Evolutionary conservation across 1,284 basidiomycete species (phyloP), one percentile per base, ranked within the genome.

Genomic region (Xerocomus tenax): DNA sequence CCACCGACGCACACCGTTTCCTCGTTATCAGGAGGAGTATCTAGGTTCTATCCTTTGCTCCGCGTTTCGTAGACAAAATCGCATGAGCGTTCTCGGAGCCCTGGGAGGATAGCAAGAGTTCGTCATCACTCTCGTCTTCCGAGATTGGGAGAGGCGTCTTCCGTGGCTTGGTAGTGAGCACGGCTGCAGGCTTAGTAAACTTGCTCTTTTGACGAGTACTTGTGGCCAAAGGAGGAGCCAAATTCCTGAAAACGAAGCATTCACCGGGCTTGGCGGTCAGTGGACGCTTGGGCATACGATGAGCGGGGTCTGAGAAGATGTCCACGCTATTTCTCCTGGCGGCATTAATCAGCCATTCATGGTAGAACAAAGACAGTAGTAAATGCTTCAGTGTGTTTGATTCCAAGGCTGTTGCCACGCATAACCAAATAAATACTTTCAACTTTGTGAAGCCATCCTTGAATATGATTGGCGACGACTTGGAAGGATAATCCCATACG

Each of bases 91-190:
- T 45, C 34, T 41, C 30, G n/a, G 66, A 64, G 19, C 28, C 48
- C 40, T 68, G 64, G 21, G 63, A 65, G 3, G 55, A 61, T 3
- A 66, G 51, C 32, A 66, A 49, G 32, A 65, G 45, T n/a, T 65
- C 65, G 34, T 65, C 63, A 2, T 66, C 62, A 25, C 66, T 69
- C 28, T 61, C 58, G 19, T 56, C 48, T 19, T 47, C 53, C 18
- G 30, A 2, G 26, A 49, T 43, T 12, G 1, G 28, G 1, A 8
- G 18, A 0, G 47, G 39, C 13, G 12, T 8, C 10, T 26, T 47
- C 19, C 41, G 51, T 5, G 10, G 5, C 5, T 30, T 41, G 2
- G 7, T 3, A n/a, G 5, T 8, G 8, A 8, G 8, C 8, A n/a
- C 15, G 12, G 0, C 2, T 9, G 36, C 34, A 4, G 47, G 38